Conservation (phyloP, 2,329 filamentous ascomycete genomes). For the Pyricularia sp. region DNA sequence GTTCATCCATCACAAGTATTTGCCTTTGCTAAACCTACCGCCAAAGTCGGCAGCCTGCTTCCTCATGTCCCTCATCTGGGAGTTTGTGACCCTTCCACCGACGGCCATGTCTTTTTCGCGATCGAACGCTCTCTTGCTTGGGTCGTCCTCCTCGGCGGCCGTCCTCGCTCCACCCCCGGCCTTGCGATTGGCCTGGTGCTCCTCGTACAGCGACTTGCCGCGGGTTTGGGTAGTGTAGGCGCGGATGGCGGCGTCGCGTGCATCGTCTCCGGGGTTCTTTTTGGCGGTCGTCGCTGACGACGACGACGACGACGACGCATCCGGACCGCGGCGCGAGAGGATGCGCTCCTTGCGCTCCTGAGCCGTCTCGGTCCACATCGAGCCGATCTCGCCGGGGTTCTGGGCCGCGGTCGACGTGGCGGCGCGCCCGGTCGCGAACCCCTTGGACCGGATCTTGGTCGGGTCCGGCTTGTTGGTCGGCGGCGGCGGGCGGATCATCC, state of each 20-base stretch:
- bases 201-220: conserved; percentile 45
- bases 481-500: conserved; percentile 59
- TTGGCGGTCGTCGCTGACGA: conserved; percentile 27
- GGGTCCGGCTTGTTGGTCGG: conserved; percentile 54
- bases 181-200: conserved; percentile 30
- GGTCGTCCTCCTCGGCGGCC: conserved; percentile 70
- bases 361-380: conserved; percentile 84
- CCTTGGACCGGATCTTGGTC: conserved; percentile 67
- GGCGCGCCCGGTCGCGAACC: conserved; percentile 59
- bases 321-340: conserved; percentile 39
- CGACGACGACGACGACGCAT: conserved; percentile 32
- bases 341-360: conserved; percentile 67
- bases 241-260: conserved; percentile 32
- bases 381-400: conserved; percentile 30
- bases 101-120: conserved; percentile 86
- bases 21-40: conserved; percentile 69
- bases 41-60: conserved; percentile 71
- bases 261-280: conserved; percentile 38
- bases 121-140: conserved; percentile 79
- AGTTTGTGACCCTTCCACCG: conserved; percentile 55
- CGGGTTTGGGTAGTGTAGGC: conserved; percentile 40
- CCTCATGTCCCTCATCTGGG: conserved; percentile 66
- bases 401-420: conserved; percentile 23
- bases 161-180: conserved; percentile 15
- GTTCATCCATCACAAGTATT: conserved; percentile 32